These are phyloP conservation scores for Thamnidium elegans DNA, from an alignment of 192 early-diverging fungal genomes.

Conservation along the genomic window DNA sequence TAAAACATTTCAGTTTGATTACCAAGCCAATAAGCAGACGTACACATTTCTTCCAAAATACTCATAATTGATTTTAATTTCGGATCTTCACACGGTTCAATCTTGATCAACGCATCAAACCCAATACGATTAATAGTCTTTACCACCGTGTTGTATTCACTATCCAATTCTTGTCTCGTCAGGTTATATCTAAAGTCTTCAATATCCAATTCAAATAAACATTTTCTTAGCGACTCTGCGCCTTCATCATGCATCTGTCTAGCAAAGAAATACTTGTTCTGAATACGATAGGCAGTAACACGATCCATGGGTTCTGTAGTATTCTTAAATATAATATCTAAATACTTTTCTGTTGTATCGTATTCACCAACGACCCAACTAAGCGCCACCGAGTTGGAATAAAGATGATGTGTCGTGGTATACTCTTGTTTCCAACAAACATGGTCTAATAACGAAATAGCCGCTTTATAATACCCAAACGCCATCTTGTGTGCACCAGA, in stretches of 20 bases:
- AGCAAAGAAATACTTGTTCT: slow-evolving; percentile 24
- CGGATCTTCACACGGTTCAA: neutral
- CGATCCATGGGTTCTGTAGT: slow-evolving; percentile 26
- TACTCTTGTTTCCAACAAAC: slow-evolving; percentile 13
- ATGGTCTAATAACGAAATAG: slow-evolving; percentile 10
- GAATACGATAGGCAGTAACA: slow-evolving; percentile 21
- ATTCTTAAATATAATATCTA: slow-evolving; percentile 23
- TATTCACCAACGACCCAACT: slow-evolving; percentile 29
- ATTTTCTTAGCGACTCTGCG: slow-evolving; percentile 2
- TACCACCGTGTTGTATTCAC: slow-evolving; percentile 1
- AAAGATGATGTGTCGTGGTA: slow-evolving; percentile 12
- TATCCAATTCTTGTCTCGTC: slow-evolving; percentile 3
- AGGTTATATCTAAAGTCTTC: slow-evolving; percentile 4
- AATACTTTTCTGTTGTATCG: slow-evolving; percentile 12
- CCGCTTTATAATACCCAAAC: slow-evolving; percentile 18
- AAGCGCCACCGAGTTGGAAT: slow-evolving; percentile 17
- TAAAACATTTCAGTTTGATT: slow-evolving; percentile 31
- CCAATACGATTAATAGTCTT: slow-evolving; percentile 20
- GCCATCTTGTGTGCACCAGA: slow-evolving; percentile 33
- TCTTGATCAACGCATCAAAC: slow-evolving; percentile 2
- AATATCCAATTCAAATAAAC: slow-evolving; percentile 25
- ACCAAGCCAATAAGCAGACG: slow-evolving; percentile 28
- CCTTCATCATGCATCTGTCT: slow-evolving; percentile 27
- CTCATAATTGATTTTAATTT: slow-evolving; percentile 21
- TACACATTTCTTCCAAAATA: slow-evolving; percentile 30